These are phyloP conservation scores for Vaccinium myrtillus DNA, from an alignment of 148 eudicot genomes.

Conservation along the genomic window DNA sequence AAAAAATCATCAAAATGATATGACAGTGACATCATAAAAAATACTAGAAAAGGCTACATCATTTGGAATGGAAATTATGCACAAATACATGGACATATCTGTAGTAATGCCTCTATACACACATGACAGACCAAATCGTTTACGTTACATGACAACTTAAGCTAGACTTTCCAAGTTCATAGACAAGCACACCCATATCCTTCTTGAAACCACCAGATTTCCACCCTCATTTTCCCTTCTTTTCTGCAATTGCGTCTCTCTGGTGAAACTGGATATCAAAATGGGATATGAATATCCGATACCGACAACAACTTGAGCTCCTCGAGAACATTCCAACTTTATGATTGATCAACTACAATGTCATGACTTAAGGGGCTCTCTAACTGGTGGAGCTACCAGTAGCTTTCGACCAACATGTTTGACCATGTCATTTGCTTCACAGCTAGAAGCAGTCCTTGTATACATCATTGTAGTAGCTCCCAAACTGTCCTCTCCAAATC, in stretches of 20 bases:
- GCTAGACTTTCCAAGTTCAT: neutral
- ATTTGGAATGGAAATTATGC: neutral
- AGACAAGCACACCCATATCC: neutral
- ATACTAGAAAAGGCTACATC: neutral
- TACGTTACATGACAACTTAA: neutral
- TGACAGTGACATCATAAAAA: too few species aligned
- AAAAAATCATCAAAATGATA: too few species aligned
- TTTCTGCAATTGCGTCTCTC: neutral
- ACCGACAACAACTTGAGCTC: neutral
- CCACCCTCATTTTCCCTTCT: neutral
- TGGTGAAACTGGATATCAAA: neutral
- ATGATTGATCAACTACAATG: neutral
- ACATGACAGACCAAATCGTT: neutral
- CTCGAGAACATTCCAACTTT: neutral
- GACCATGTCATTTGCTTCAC: constrained; percentile 28
- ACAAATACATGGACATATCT: neutral
- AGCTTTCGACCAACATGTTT: constrained; percentile 50
- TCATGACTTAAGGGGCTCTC: constrained; percentile 18
- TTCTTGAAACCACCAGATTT: neutral
- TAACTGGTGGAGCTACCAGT: constrained; percentile 36
- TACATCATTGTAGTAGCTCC: constrained; percentile 90
- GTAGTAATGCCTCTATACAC: neutral
- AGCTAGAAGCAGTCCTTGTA: constrained; percentile 27
- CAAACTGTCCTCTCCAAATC: constrained; percentile 74
- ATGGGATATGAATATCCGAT: neutral